A percentile compares a stretch with the other conserved stretches of the same genome.
phyloP scores from a whole-genome alignment of 352 stramenopile genomes.

The Phytophthora boehmeriae region DNA sequence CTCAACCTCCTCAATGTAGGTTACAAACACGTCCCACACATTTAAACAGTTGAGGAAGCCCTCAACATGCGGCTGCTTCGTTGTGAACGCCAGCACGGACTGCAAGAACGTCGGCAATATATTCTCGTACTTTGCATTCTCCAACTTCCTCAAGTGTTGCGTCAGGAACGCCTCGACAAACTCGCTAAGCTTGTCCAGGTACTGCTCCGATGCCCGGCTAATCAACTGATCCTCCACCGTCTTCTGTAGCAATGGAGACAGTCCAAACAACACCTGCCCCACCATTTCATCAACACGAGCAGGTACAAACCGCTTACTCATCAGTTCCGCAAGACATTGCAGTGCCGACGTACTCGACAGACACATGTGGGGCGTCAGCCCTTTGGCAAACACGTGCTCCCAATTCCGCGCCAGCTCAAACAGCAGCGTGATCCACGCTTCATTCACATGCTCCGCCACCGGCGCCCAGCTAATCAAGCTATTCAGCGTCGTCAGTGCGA shows the following conservation, averaged over 20 bases:
- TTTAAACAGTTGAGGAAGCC: conserved; percentile 82
- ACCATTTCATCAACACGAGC: conserved; percentile 52
- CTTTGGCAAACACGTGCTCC: conserved; percentile 28
- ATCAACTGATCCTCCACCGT: conserved; percentile 64
- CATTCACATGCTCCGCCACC: conserved; percentile 56
- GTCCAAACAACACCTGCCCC: conserved; percentile 49
- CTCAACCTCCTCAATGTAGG: conserved; percentile 81
- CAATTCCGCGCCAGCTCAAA: conserved; percentile 63
- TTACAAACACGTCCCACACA: conserved; percentile 85
- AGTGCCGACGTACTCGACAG: conserved; percentile 59
- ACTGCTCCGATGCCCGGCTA: conserved; percentile 53
- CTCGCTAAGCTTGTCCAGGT: conserved; percentile 77
- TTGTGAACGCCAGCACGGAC: conserved; percentile 64
- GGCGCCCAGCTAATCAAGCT: conserved; percentile 59
- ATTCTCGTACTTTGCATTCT: conserved; percentile 52
- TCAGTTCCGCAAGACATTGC: conserved; percentile 65
- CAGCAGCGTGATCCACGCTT: conserved; percentile 64
- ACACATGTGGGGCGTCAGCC: conserved; percentile 35
- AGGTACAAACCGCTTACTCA: conserved; percentile 67
- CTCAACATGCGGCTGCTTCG: conserved; percentile 72
- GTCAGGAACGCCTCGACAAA: conserved; percentile 80
- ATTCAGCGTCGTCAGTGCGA: conserved; percentile 62
- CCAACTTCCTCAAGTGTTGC: conserved; percentile 74
- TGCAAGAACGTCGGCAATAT: conserved; percentile 65
- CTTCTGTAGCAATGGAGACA: conserved; percentile 69